Base-by-base conservation (phyloP, 306 rosid genomes). In the Quercus rubra region DNA sequence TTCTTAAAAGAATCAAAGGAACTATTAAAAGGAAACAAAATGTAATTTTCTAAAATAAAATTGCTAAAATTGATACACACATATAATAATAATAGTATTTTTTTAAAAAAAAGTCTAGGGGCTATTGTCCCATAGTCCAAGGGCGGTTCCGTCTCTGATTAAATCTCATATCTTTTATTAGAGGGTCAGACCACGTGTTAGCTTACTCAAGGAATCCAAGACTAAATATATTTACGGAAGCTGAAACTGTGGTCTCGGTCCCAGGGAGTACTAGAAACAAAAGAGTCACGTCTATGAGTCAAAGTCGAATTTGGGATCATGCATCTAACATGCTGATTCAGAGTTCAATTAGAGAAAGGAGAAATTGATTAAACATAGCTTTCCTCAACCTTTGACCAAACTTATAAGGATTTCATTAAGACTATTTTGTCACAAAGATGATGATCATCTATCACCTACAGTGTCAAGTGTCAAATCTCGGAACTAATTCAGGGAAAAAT, bases 231-330 rank as follows among this genome's bases (percentile, higher is more conserved):
- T 68, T 67, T 25, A 13, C 13, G 51, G 58, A 20, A 55, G 27
- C 35, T 23, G 6, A 61, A 62, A 27, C 7, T 1, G 27, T 5
- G 15, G 13, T 23, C 15, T 28, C 4, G 35, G 75, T 73, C 9
- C 12, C 6, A 27, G 43, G 18, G 46, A 79, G 78, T 67, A 54
- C 71, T 51, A 61, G 55, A 33, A 46, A 30, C 76, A 33, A 54
- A 73, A 62, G 5, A 21, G 57, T 27, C 73, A 49, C 79, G 13
- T 49, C 59, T 33, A 15, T 4, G 74, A n/a, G 77, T 73, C 73
- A 33, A 54, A 73, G 17, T 63, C 25, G 17, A 13, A 41, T 25
- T 14, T 78, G 12, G 31, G 38, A 28, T 72, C 20, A 3, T 49
- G 78, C 67, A 41, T 23, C 12, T 9, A 21, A 70, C 61, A 72